A percentile compares a stretch with the other conserved stretches of the same genome.
Conservation (phyloP, 305 asterid species). For the Solanum hybrid region DNA sequence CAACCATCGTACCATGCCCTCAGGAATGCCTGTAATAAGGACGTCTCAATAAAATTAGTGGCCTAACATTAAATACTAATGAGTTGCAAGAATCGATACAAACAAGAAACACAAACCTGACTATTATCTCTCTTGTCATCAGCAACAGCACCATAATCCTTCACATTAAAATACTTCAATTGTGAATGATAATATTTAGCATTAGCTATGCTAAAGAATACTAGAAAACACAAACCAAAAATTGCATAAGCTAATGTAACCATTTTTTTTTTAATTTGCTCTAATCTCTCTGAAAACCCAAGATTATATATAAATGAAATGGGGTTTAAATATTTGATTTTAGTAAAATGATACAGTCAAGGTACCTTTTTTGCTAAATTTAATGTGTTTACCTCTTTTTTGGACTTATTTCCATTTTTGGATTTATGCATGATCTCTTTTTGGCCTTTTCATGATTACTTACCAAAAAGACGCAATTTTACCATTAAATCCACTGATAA, state of each 20-base stretch:
- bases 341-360: background rate
- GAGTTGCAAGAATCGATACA: background rate
- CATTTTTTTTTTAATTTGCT: slow-evolving; percentile 5
- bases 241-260: background rate
- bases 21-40: slow-evolving; percentile 31
- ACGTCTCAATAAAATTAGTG: background rate
- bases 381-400: background rate
- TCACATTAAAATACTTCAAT: slow-evolving; percentile 31
- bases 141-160: slow-evolving; percentile 45
- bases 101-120: slow-evolving; percentile 16
- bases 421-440: background rate
- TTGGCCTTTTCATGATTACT: background rate
- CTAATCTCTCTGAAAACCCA: background rate
- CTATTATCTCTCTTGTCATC: slow-evolving; percentile 34
- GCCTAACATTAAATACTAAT: background rate
- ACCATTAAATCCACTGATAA: background rate
- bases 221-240: background rate
- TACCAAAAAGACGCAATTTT: background rate
- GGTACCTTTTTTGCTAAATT: background rate
- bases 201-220: background rate
- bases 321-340: background rate
- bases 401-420: background rate
- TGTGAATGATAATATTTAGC: slow-evolving; percentile 4
- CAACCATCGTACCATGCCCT: slow-evolving; percentile 60
- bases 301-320: background rate